A percentile compares a stretch with the other conserved stretches of the same genome.
These are phyloP conservation scores for Pseudocercospora vitis DNA, from an alignment of 2,329 filamentous ascomycete species.

Conservation along the genomic window DNA sequence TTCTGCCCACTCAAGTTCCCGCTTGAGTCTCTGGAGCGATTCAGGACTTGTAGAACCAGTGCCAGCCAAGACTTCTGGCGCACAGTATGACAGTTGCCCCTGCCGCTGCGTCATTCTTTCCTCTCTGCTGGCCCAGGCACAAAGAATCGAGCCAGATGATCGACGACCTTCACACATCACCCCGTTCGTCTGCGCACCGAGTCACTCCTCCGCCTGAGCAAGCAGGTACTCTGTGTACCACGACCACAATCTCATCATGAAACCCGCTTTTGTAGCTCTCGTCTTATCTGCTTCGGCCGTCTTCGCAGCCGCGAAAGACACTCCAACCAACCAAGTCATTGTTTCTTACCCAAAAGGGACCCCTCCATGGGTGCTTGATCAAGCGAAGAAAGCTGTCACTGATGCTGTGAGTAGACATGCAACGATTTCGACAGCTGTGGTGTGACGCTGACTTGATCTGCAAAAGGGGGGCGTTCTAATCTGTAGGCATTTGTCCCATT, in stretches of 20 bases:
- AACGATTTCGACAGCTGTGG: conserved; percentile 18
- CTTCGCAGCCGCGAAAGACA: conserved; percentile 23
- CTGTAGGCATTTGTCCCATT: conserved; percentile 47
- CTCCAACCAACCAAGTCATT: conserved; percentile 66
- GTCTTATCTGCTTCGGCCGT: conserved; percentile 26
- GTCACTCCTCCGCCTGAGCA: neutral
- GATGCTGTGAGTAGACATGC: conserved; percentile 28
- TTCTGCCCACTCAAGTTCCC: too few relatives aligned
- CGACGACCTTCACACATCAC: neutral
- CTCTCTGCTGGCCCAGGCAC: neutral
- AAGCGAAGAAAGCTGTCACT: conserved; percentile 49
- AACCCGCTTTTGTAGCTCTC: conserved; percentile 30
- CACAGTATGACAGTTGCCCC: neutral
- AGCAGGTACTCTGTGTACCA: neutral
- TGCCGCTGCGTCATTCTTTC: neutral
- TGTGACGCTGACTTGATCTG: neutral
- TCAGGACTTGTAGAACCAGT: too few relatives aligned
- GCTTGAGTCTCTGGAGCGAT: too few relatives aligned
- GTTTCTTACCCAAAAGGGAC: conserved; percentile 72
- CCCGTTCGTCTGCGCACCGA: neutral
- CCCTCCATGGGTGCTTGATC: conserved; percentile 64
- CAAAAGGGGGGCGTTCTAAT: conserved; percentile 70
- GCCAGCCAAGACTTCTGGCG: too few relatives aligned
- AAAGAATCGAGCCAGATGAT: neutral
- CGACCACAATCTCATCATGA: conserved; percentile 28